These are phyloP conservation scores for Salix udensis DNA, from an alignment of 345 rosid genomes.

Conservation along the genomic window DNA sequence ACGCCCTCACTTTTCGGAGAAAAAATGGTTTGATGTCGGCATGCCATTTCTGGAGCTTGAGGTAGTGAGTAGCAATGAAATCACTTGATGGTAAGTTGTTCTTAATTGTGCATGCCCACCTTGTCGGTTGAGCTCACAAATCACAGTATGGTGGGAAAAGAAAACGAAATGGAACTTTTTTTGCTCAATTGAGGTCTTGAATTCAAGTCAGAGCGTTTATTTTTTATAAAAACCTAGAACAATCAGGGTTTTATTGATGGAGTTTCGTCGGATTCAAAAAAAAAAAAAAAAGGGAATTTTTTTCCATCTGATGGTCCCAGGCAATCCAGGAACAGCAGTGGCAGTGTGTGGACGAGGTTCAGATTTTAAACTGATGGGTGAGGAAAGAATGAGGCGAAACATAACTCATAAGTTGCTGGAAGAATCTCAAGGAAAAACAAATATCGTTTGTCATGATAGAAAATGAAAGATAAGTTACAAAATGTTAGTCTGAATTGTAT, in stretches of 20 bases:
- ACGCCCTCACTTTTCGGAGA: not conserved
- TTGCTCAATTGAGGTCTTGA: too few relatives aligned
- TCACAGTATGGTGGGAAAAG: not conserved
- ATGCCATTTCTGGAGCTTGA: not conserved
- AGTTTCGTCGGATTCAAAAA: too few relatives aligned
- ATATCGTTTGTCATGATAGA: too few relatives aligned
- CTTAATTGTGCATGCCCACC: not conserved
- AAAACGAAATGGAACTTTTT: not conserved
- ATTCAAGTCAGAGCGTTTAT: too few relatives aligned
- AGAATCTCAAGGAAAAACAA: too few relatives aligned
- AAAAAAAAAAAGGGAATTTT: too few relatives aligned
- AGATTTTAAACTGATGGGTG: too few relatives aligned
- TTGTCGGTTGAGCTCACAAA: not conserved
- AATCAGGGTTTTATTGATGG: too few relatives aligned
- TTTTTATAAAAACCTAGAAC: too few relatives aligned
- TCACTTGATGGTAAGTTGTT: not conserved
- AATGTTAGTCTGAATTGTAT: not conserved
- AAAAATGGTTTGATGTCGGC: not conserved
- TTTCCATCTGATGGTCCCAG: not conserved
- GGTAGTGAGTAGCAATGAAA: not conserved
- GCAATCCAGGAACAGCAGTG: not conserved
- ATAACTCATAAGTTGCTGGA: too few relatives aligned
- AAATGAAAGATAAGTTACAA: not conserved
- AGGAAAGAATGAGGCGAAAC: too few relatives aligned
- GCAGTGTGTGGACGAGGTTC: not conserved